Evolutionary conservation across 192 early-diverging fungal genomes (phyloP).

Genomic region (Entomortierella parvispora): DNA sequence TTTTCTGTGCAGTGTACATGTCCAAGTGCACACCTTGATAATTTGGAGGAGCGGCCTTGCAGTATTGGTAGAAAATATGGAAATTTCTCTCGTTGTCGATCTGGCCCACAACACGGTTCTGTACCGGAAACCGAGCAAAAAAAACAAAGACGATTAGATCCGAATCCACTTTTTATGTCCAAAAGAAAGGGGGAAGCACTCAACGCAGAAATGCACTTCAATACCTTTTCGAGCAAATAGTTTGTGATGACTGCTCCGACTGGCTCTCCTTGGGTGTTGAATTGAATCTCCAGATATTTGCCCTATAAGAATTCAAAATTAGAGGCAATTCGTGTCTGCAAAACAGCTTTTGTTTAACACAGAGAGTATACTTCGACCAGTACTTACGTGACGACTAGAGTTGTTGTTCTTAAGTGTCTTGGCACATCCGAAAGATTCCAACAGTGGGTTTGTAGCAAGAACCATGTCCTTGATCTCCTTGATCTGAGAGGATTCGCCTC

Average conservation of each 20-base stretch:
- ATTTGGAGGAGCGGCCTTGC: slow-evolving; percentile 78
- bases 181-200: not conserved
- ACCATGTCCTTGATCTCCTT: slow-evolving; percentile 98
- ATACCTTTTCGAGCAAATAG: slow-evolving; percentile 96
- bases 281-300: slow-evolving; percentile 99
- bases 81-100: slow-evolving; percentile 96
- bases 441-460: slow-evolving; percentile 96
- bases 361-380: not conserved
- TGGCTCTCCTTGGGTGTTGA: slow-evolving; percentile 91
- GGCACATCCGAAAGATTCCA: slow-evolving; percentile 99
- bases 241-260: slow-evolving; percentile 98
- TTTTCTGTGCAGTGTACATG: not conserved
- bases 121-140: not conserved
- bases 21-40: slow-evolving; percentile 66
- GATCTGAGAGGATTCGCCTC: slow-evolving; percentile 81
- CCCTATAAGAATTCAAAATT: slow-evolving; percentile 63
- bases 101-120: slow-evolving; percentile 94
- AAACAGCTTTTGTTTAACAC: not conserved
- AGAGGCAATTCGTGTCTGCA: not conserved
- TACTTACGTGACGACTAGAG: slow-evolving; percentile 91
- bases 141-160: not conserved
- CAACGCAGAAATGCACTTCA: too few relatives aligned
- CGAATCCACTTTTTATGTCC: not conserved
- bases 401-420: slow-evolving; percentile 99
- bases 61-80: slow-evolving; percentile 96